Conservation (phyloP, 129 eudicot species). For the Flaveria ramosissima region DNA sequence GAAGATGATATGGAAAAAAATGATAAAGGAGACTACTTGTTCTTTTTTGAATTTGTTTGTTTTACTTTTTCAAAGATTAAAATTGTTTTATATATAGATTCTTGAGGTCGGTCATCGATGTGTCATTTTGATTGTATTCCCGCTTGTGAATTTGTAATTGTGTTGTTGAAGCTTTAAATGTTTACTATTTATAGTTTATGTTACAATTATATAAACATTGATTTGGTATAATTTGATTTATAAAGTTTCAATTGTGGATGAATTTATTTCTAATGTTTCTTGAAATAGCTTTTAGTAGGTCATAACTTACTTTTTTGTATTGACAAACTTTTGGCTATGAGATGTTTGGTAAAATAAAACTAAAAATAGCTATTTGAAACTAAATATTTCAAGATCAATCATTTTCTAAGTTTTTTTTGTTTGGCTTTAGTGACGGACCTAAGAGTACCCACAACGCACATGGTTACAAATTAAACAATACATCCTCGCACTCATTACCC, state of each 20-base stretch:
- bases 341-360: too few relatives aligned
- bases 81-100: slow-evolving; percentile 8
- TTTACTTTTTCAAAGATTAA: slow-evolving; percentile 24
- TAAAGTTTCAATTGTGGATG: background rate
- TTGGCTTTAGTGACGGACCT: too few relatives aligned
- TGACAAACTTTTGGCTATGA: background rate
- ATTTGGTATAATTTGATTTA: slow-evolving; percentile 1
- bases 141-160: slow-evolving; percentile 49
- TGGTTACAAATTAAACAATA: too few relatives aligned
- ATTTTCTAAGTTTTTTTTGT: background rate
- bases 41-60: slow-evolving; percentile 27
- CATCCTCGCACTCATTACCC: too few relatives aligned
- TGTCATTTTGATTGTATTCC: slow-evolving; percentile 50
- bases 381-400: background rate
- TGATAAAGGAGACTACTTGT: slow-evolving; percentile 22
- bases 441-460: too few relatives aligned
- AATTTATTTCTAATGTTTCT: background rate
- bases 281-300: background rate
- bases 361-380: background rate
- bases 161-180: slow-evolving; percentile 23
- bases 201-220: background rate
- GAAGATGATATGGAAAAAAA: slow-evolving; percentile 2
- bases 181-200: background rate
- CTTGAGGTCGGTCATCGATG: background rate
- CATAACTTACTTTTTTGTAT: background rate